Base-by-base conservation (phyloP, 2,329 filamentous ascomycete genomes). In the Botrytis tulipae region DNA sequence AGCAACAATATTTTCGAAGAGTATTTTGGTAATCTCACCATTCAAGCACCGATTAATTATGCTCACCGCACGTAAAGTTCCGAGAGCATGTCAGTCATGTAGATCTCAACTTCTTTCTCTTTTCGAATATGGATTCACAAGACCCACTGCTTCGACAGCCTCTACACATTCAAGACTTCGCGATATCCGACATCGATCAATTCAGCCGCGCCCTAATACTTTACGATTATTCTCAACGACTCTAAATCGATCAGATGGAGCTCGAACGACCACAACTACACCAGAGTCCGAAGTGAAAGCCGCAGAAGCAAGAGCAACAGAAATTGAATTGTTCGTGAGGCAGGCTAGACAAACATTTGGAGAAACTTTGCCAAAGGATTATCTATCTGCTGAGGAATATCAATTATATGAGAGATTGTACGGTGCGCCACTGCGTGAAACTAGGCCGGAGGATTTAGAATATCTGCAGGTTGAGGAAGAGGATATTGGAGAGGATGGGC, bases 401-500 rank as follows among this genome's bases (percentile, higher is more conserved):
- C 84, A 84, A 66, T 84, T 97, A 0, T 97, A 97, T 82, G 90
- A 92, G 80, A 87, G 94, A 76, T 83, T 97, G 25, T 98, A 96
- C 81, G 95, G 95, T 1, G 86, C 90, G 48, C 93, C 94, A 2
- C 81, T 93, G 75, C 86, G 90, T 60, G 86, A 88, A 70, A 91
- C 89, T 2, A 82, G 79, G 12, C 86, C 87, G 1, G 89, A 91
- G 73, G 88, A 92, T 81, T 85, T 89, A 6, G 89, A 83, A 72
- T 79, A 77, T 75, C 20, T 80, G 54, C 75, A 76, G 42, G 76
- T 65, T 22, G 80, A 78, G 46, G 75, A 81, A 48, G 80, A 84
- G 82, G 5, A 78, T 90, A 37, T 78, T 90, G 71, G 84, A 85
- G 75, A 84, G 87, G 75, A 84, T 88, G 78, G 84, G 70, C 83